phyloP scores from a whole-genome alignment of 176 grass and related monocot genomes.

The Bromus sterilis region DNA sequence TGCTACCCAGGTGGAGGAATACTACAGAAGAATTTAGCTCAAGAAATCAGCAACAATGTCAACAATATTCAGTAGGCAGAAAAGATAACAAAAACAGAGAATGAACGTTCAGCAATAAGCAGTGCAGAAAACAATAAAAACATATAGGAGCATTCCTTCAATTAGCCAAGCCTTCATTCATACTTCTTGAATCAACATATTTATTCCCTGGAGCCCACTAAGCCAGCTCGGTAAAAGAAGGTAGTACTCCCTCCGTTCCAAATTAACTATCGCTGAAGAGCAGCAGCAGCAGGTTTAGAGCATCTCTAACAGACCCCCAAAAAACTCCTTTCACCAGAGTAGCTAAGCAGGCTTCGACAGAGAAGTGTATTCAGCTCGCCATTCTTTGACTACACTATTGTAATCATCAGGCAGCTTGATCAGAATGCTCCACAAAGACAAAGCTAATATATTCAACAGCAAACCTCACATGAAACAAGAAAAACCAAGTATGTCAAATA shows the following conservation, averaged over 20 bases:
- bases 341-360: neutral
- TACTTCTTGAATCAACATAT: neutral
- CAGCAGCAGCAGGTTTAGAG: neutral
- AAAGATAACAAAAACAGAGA: too few species aligned
- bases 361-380: neutral
- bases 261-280: too few species aligned
- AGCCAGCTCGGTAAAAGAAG: neutral
- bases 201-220: neutral
- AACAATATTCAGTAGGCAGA: neutral
- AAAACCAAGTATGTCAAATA: neutral
- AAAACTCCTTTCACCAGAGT: neutral
- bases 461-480: neutral
- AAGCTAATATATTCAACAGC: neutral
- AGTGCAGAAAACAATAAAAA: neutral
- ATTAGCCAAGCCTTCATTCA: conserved; percentile 4
- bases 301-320: neutral
- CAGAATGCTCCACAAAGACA: neutral
- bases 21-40: too few species aligned
- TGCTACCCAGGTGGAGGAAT: too few species aligned
- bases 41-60: too few species aligned
- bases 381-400: neutral
- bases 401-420: neutral
- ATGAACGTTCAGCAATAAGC: neutral
- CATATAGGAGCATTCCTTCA: neutral
- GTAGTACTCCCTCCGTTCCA: too few species aligned